Evolutionary conservation across 2,329 filamentous ascomycete genomes (phyloP).

Genomic region (Oidium heveae): DNA sequence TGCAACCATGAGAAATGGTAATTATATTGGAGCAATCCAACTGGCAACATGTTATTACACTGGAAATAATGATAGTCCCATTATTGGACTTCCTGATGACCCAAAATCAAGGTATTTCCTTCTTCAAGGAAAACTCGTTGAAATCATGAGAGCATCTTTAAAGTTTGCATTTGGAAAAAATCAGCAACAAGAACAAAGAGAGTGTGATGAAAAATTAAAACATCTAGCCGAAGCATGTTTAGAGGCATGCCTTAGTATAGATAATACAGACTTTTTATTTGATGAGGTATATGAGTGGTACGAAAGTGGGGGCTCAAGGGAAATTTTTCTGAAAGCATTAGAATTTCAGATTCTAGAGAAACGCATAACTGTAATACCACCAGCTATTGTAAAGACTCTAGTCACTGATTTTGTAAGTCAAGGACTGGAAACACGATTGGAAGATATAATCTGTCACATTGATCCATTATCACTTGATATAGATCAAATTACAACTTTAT

Average conservation of each 20-base stretch:
- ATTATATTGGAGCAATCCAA: constrained; percentile 76
- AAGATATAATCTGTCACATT: constrained; percentile 86
- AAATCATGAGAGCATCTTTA: constrained; percentile 80
- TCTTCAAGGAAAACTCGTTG: constrained; percentile 69
- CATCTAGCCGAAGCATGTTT: constrained; percentile 70
- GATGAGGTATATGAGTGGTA: constrained; percentile 80
- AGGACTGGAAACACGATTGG: constrained; percentile 52
- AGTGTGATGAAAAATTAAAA: constrained; percentile 28
- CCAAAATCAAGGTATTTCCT: constrained; percentile 47
- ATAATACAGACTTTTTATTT: constrained; percentile 63
- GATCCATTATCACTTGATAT: constrained; percentile 79
- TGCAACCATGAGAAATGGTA: constrained; percentile 87
- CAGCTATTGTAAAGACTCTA: constrained; percentile 62
- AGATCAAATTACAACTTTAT: constrained; percentile 73
- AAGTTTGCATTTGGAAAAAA: constrained; percentile 51
- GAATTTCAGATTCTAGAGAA: constrained; percentile 71
- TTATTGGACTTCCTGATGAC: constrained; percentile 78
- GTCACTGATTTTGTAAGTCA: constrained; percentile 57
- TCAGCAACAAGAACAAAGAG: constrained; percentile 24
- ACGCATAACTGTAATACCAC: constrained; percentile 50
- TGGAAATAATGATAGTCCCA: constrained; percentile 78
- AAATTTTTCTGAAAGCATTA: constrained; percentile 65
- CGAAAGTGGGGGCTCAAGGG: constrained; percentile 46
- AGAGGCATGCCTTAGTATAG: constrained; percentile 52
- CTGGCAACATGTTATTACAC: constrained; percentile 82